Percentiles rank a stretch among this genome's conserved stretches.
These are phyloP conservation scores for Fusarium abutilonis DNA, from an alignment of 2,329 filamentous ascomycete species.

Conservation along the genomic window DNA sequence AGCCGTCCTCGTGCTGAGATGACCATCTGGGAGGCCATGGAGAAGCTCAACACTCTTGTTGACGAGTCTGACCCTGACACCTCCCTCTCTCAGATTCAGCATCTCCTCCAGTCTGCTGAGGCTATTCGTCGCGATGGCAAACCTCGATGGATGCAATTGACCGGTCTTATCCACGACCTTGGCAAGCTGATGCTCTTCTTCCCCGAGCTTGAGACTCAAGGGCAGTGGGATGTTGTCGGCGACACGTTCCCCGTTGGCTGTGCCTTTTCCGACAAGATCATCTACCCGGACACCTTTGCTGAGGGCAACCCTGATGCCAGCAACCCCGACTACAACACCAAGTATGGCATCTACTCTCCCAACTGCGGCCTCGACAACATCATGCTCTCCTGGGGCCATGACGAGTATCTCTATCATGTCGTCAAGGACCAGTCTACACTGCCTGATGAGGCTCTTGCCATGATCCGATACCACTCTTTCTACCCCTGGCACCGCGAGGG, in stretches of 20 bases:
- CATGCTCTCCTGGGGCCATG: slow-evolving; percentile 91
- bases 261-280: slow-evolving; percentile 77
- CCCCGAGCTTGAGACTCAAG: slow-evolving; percentile 70
- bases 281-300: slow-evolving; percentile 80
- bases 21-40: slow-evolving; percentile 91
- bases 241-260: slow-evolving; percentile 85
- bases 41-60: slow-evolving; percentile 89
- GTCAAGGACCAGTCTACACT: slow-evolving; percentile 83
- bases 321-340: slow-evolving; percentile 77
- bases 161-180: slow-evolving; percentile 80
- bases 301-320: slow-evolving; percentile 76
- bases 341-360: slow-evolving; percentile 80
- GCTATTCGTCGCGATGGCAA: slow-evolving; percentile 87
- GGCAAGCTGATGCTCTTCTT: slow-evolving; percentile 85
- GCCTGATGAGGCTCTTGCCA: slow-evolving; percentile 83
- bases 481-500: slow-evolving; percentile 90
- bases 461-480: slow-evolving; percentile 94
- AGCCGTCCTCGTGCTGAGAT: slow-evolving; percentile 73
- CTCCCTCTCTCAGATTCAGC: slow-evolving; percentile 86
- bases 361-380: slow-evolving; percentile 87
- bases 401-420: slow-evolving; percentile 88
- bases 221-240: slow-evolving; percentile 94
- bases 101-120: slow-evolving; percentile 87
- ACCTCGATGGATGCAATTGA: slow-evolving; percentile 83
- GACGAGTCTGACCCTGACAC: slow-evolving; percentile 94